These are phyloP conservation scores for Psilocybe tampanensis DNA, from an alignment of 768 basidiomycete genomes.

Conservation along the genomic window DNA sequence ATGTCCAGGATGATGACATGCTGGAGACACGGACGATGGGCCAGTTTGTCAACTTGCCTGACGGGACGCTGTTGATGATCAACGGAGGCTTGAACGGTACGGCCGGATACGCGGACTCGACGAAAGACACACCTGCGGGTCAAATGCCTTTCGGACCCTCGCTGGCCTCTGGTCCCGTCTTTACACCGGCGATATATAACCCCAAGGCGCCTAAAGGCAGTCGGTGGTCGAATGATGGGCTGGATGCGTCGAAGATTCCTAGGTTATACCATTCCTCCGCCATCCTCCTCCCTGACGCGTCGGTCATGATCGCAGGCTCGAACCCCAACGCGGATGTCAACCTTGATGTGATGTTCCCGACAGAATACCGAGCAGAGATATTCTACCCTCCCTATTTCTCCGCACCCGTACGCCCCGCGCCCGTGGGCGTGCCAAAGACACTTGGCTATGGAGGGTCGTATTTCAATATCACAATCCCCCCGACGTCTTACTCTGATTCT, in stretches of 20 bases:
- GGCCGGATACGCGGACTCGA: conserved; percentile 75
- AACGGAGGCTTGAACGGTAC: conserved; percentile 91
- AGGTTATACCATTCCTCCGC: conserved; percentile 92
- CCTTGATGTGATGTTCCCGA: conserved; percentile 58
- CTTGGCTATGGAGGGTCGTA: conserved; percentile 82
- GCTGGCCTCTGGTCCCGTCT: conserved; percentile 78
- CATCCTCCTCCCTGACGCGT: conserved; percentile 85
- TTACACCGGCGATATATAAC: conserved; percentile 81
- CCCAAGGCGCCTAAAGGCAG: conserved; percentile 71
- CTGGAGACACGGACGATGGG: conserved; percentile 85
- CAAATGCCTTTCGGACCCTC: conserved; percentile 75
- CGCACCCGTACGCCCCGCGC: conserved; percentile 66
- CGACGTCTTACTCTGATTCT: conserved; percentile 63
- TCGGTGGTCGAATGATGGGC: conserved; percentile 73
- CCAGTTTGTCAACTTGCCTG: conserved; percentile 85
- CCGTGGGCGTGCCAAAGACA: conserved; percentile 65
- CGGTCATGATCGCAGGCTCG: conserved; percentile 86
- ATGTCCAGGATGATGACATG: conserved; percentile 78
- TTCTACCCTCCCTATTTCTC: conserved; percentile 94
- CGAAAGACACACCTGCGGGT: conserved; percentile 45
- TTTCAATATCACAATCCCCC: conserved; percentile 76
- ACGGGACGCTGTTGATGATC: conserved; percentile 75
- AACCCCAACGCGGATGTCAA: conserved; percentile 92
- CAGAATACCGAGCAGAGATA: conserved; percentile 80
- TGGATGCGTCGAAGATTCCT: conserved; percentile 64